Percentiles rank a stretch among this genome's conserved stretches.
These are phyloP conservation scores for Apiospora pterosperma DNA, from an alignment of 2,329 filamentous ascomycete genomes.

Conservation along the genomic window DNA sequence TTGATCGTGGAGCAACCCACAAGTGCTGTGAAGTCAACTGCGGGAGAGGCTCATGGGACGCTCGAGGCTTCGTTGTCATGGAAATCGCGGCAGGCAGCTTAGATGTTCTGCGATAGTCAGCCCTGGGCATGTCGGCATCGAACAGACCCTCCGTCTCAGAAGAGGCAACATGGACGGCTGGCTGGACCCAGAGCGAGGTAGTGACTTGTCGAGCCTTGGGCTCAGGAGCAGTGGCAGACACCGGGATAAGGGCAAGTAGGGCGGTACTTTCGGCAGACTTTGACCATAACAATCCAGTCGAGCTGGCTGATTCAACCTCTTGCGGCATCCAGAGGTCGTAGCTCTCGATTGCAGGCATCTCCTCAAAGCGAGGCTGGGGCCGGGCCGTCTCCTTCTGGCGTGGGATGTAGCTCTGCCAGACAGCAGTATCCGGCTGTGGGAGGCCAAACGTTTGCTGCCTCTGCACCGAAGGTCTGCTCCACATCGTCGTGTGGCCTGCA, in stretches of 20 bases:
- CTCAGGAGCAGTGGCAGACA: background rate
- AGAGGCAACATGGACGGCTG: background rate
- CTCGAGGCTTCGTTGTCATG: slow-evolving; percentile 14
- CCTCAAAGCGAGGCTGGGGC: slow-evolving; percentile 23
- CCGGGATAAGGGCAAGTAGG: background rate
- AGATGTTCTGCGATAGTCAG: slow-evolving; percentile 16
- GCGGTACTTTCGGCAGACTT: background rate
- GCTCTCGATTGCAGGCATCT: slow-evolving; percentile 31
- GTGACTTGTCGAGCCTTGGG: background rate
- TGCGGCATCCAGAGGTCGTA: slow-evolving; percentile 29
- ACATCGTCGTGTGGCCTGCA: background rate
- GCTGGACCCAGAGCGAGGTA: slow-evolving; percentile 15
- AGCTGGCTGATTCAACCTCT: slow-evolving; percentile 4
- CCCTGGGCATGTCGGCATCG: slow-evolving; percentile 14
- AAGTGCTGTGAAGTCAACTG: slow-evolving; percentile 30
- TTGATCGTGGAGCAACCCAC: slow-evolving; percentile 22
- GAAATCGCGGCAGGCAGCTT: slow-evolving; percentile 15
- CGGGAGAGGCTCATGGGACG: slow-evolving; percentile 19
- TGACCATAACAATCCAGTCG: background rate
- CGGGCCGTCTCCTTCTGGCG: slow-evolving; percentile 22
- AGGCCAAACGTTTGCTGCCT: slow-evolving; percentile 15
- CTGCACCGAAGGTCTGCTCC: background rate
- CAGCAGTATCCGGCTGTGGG: slow-evolving; percentile 32
- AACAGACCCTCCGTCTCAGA: slow-evolving; percentile 15
- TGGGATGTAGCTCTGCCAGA: slow-evolving; percentile 33